Base-by-base conservation (phyloP, 2,329 filamentous ascomycete species). In the Penicillium brevicompactum region DNA sequence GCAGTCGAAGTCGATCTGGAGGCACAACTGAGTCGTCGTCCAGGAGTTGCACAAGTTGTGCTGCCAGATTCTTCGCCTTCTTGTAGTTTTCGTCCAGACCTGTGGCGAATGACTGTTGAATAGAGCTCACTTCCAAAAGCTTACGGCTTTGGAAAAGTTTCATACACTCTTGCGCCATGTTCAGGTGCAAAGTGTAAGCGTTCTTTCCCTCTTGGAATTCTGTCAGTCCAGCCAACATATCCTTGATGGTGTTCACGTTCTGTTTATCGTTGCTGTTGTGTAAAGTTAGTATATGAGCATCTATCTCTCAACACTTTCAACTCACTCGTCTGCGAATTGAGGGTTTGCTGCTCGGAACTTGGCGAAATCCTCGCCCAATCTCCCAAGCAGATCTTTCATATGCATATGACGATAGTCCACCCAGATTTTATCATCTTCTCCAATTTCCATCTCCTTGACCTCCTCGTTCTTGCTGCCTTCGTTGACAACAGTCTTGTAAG, bases 81-180 rank as follows among this genome's bases (percentile, higher is more conserved):
- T 89, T 88, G 68, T 88, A 89, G 68, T 97, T 92, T 74, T 97
- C 93, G 65, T 97, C 94, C 5, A 97, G 78, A 0, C 94, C 94
- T 0, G 94, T 97, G 9, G 92, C 90, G 61, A 99, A 81, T 27
- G 87, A 91, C 80, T 97, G 94, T 75, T 99, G 94, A 5, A 92
- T 84, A 0, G 89, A 88, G 11, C 92, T 92, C 55, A 97, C 81
- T 68, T 99, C 94, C 6, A 89, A 83, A 6, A 99, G 81, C 69
- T 96, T 96, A 70, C 88, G 85, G 49, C 86, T 80, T 70, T 96
- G 87, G 67, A 99, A 99, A 37, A 90, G 85, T 65, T 91, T 91
- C 92, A 97, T 97, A 71, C 92, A 96, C 71, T 96, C 92, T 71
- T 97, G 90, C 1, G 94, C 94, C 93, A 99, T 97, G 63, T 87